A percentile compares a stretch with the other conserved stretches of the same genome.
Conservation (phyloP, 1,284 basidiomycete genomes). For the Cutaneotrichosporon daszewskae region DNA sequence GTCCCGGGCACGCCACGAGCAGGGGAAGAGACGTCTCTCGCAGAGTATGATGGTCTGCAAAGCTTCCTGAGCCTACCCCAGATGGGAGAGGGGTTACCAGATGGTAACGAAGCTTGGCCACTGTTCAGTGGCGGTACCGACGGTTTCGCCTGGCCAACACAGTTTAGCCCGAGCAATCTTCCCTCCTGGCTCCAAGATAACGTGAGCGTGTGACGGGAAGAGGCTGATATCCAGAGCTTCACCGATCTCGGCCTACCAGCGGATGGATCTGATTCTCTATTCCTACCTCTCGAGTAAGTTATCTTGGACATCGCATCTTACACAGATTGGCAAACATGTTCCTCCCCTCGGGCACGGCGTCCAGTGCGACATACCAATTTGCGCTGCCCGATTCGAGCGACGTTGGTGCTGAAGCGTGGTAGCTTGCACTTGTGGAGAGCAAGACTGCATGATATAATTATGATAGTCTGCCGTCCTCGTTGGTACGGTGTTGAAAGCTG, state of each 20-base stretch:
- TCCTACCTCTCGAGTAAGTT: slow-evolving; percentile 55
- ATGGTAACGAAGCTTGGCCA: slow-evolving; percentile 13
- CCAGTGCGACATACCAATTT: slow-evolving; percentile 31
- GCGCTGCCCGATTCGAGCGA: slow-evolving; percentile 41
- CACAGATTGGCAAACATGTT: slow-evolving; percentile 46
- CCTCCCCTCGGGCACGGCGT: slow-evolving; percentile 32
- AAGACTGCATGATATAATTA: too few relatives aligned
- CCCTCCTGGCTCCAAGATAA: slow-evolving; percentile 54
- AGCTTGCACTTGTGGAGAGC: neutral
- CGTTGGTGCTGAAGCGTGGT: slow-evolving; percentile 46
- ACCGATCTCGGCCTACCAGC: slow-evolving; percentile 80
- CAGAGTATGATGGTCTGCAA: slow-evolving; percentile 29
- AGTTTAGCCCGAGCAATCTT: slow-evolving; percentile 47
- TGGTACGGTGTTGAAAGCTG: too few relatives aligned
- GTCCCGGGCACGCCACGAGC: slow-evolving; percentile 52
- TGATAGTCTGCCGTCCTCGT: too few relatives aligned
- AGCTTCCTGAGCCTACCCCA: slow-evolving; percentile 35
- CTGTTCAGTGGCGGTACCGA: slow-evolving; percentile 16
- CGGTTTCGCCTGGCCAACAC: slow-evolving; percentile 67
- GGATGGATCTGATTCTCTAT: slow-evolving; percentile 82
- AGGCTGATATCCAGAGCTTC: slow-evolving; percentile 56
- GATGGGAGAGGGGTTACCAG: slow-evolving; percentile 15
- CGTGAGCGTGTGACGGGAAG: slow-evolving; percentile 52
- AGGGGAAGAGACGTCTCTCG: slow-evolving; percentile 33
- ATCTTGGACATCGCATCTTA: neutral